Evolutionary conservation across 2,329 filamentous ascomycete species (phyloP).

Genomic region (Alternaria hordeiaustralica): DNA sequence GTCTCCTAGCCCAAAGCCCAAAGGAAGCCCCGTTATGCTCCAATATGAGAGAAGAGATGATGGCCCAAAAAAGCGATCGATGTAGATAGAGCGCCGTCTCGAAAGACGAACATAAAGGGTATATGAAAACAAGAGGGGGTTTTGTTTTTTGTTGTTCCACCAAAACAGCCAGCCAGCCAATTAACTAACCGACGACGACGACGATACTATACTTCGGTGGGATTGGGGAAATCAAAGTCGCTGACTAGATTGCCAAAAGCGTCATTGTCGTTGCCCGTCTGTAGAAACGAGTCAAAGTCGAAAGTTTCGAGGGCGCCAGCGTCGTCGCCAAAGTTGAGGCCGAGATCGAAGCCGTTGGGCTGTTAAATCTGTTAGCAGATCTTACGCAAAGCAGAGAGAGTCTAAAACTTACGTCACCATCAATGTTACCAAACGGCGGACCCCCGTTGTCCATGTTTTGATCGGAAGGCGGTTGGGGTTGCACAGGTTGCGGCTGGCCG

Average conservation of each 20-base stretch:
- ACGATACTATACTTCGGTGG: conserved; percentile 31
- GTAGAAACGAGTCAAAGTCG: conserved; percentile 71
- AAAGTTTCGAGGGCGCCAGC: conserved; percentile 71
- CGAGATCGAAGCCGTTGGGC: conserved; percentile 46
- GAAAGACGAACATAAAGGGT: conserved; percentile 13
- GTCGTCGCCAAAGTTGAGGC: conserved; percentile 57
- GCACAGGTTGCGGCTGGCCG: conserved; percentile 39
- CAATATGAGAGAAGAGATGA: conserved; percentile 3
- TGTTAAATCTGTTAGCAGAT: conserved; percentile 19
- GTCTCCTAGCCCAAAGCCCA: neutral
- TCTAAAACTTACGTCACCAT: conserved; percentile 42
- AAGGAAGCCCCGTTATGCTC: conserved; percentile 21
- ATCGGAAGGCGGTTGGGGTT: conserved; percentile 42
- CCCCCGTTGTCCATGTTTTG: conserved; percentile 44
- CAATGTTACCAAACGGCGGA: conserved; percentile 51
- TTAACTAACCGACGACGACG: neutral
- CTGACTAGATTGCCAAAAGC: conserved; percentile 43
- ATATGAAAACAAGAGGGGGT: conserved; percentile 23
- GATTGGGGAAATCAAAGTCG: conserved; percentile 46
- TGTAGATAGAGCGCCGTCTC: conserved; percentile 20
- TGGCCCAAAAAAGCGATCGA: conserved; percentile 17
- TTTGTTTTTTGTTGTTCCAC: conserved; percentile 18
- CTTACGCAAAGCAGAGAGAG: neutral
- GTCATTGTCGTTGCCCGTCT: conserved; percentile 58
- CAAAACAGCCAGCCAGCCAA: neutral